Evolutionary conservation across 2,329 filamentous ascomycete genomes (phyloP), one percentile per base, ranked within the genome.

Genomic region (Exophiala xenobiotica): DNA sequence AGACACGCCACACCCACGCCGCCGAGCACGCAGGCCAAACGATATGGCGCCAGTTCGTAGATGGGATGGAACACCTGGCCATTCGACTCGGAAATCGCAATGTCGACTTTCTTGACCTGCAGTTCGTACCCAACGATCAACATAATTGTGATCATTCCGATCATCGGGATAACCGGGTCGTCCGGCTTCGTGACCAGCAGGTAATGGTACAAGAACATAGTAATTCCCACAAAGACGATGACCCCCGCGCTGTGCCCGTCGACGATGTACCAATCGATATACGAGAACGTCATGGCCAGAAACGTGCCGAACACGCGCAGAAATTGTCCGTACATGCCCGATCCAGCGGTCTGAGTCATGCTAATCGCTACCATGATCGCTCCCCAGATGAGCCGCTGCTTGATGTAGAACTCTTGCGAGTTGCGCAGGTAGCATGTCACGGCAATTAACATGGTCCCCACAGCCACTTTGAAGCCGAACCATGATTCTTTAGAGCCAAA

Each of bases 261-360:
- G 0, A 83, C 83, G n/a, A 90, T 88, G 61, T 91, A 91, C 83
- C 85, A 91, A n/a, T 83, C 80, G 6, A 88, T 67, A 47, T 82
- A 77, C 1, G 81, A 79, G 26, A 79, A 70, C 1, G 84, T 64
- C 79, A 88, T 86, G n/a, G 85, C 83, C 1, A 85, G 60, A 5
- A 78, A 68, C 0, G 87, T 91, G 6, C 87, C 88, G 1, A 73
- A 65, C 2, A 88, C 74, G 20, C 86, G 76, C n/a, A 85, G 78
- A 3, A 86, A 64, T 64, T 90, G 89, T 27, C 83, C 84, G 57
- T 86, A 87, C 19, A 88, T 76, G 16, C 82, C 85, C 60, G 88
- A 83, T 0, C 86, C 87, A 1, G 85, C 81, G 0, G 81, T 82
- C 14, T 80, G 77, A 1, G 79, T 81, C 84, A 88, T 88, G 48